Evolutionary conservation across 495 filamentous ascomycete genomes (phyloP).

Genomic region (Collariella sp.): DNA sequence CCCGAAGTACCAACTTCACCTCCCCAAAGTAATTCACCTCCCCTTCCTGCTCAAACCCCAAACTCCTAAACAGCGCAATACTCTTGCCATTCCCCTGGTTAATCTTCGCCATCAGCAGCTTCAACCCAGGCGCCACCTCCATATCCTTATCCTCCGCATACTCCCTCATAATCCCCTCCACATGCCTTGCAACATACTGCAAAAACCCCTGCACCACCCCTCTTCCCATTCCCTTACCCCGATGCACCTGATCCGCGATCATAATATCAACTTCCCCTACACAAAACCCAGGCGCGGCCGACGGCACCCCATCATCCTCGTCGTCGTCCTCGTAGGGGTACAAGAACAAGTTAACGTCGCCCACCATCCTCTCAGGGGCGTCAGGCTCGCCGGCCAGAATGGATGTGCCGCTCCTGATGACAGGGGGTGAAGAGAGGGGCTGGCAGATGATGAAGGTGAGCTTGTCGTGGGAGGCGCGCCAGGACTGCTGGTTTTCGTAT

Average conservation of each 20-base stretch:
- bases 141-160: constrained; percentile 32
- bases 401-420: neutral
- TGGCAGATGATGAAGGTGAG: constrained; percentile 63
- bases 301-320: constrained; percentile 9
- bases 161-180: constrained; percentile 49
- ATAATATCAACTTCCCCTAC: constrained; percentile 82
- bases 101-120: constrained; percentile 41
- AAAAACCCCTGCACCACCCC: constrained; percentile 61
- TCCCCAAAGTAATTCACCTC: constrained; percentile 46
- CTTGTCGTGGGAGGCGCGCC: constrained; percentile 69
- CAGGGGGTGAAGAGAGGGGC: too few relatives aligned
- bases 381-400: constrained; percentile 41
- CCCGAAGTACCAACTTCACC: constrained; percentile 33
- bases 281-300: constrained; percentile 17
- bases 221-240: constrained; percentile 56
- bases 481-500: constrained; percentile 74
- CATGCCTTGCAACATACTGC: constrained; percentile 47
- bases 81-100: constrained; percentile 32
- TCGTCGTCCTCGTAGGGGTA: constrained; percentile 36
- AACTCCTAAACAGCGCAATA: constrained; percentile 35
- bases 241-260: constrained; percentile 57
- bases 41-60: constrained; percentile 40
- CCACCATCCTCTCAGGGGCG: constrained; percentile 54
- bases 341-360: constrained; percentile 83
- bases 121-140: constrained; percentile 15